phyloP scores from a whole-genome alignment of 768 basidiomycete species.

The Podaxis sp. region DNA sequence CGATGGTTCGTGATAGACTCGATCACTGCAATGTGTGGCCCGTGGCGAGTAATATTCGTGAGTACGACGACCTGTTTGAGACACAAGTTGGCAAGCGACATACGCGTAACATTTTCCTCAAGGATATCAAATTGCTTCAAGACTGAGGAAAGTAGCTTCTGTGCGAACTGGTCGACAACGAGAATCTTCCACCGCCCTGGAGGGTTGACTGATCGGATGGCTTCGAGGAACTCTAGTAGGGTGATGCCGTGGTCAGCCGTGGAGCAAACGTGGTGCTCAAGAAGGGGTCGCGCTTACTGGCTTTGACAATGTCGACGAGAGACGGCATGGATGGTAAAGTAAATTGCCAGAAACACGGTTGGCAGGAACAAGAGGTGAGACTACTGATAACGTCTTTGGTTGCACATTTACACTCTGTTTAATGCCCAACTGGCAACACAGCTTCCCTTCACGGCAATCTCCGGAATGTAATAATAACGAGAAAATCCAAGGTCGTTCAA shows the following conservation, averaged over 20 bases:
- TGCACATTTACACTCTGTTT: background rate
- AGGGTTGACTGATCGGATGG: slow-evolving; percentile 84
- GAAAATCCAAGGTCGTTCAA: background rate
- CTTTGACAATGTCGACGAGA: slow-evolving; percentile 39
- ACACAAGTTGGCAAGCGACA: slow-evolving; percentile 29
- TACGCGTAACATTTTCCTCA: slow-evolving; percentile 95
- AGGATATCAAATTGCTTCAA: slow-evolving; percentile 93
- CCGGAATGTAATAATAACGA: slow-evolving; percentile 1
- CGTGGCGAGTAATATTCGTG: background rate
- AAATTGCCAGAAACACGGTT: background rate
- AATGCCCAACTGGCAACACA: background rate
- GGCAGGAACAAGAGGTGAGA: background rate
- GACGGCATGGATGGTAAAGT: slow-evolving; percentile 31
- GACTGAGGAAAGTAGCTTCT: slow-evolving; percentile 78
- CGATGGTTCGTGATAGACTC: slow-evolving; percentile 85
- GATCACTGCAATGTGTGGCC: slow-evolving; percentile 58
- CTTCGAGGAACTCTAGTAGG: slow-evolving; percentile 75
- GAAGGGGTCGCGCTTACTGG: slow-evolving; percentile 32
- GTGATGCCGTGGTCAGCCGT: slow-evolving; percentile 1
- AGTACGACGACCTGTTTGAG: too few relatives aligned
- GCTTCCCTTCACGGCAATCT: slow-evolving; percentile 12
- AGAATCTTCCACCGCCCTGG: slow-evolving; percentile 95
- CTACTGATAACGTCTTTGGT: background rate
- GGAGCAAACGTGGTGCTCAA: background rate
- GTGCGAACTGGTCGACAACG: slow-evolving; percentile 92